Conservation (phyloP, 352 stramenopile species). For the Peronosclerospora sorghi region DNA sequence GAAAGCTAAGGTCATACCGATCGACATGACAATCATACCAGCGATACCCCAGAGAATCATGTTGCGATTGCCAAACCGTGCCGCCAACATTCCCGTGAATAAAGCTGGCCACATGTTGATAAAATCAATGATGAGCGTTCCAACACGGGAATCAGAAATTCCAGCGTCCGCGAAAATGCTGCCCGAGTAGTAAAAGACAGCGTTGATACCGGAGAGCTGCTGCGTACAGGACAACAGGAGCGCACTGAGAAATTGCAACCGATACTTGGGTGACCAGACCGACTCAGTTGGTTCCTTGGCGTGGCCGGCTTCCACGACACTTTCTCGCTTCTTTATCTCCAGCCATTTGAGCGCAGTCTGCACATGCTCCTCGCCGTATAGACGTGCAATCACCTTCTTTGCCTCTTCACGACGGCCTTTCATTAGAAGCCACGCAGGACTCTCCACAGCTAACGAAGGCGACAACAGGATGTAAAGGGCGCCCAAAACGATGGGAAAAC, state of each 20-base stretch:
- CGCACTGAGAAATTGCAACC: conserved; percentile 37
- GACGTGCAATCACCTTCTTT: conserved; percentile 10
- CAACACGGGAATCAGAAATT: conserved; percentile 16
- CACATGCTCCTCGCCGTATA: conserved; percentile 15
- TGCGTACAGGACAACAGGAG: conserved; percentile 28
- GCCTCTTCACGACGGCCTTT: conserved; percentile 12
- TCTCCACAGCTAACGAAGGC: conserved; percentile 16
- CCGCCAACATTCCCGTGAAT: conserved; percentile 16
- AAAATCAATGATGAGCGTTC: conserved; percentile 18
- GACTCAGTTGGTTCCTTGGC: conserved; percentile 16
- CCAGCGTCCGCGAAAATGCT: conserved; percentile 18
- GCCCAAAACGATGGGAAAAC: conserved; percentile 10
- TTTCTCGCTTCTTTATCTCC: conserved; percentile 9
- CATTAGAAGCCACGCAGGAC: conserved; percentile 23
- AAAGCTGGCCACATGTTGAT: conserved; percentile 21
- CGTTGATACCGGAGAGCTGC: conserved; percentile 16
- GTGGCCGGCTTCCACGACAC: conserved; percentile 8
- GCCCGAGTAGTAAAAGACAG: conserved; percentile 16
- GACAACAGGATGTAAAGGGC: conserved; percentile 11
- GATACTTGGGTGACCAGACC: conserved; percentile 23
- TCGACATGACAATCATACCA: conserved; percentile 11
- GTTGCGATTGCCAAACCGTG: conserved; percentile 34
- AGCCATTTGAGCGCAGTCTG: conserved; percentile 17
- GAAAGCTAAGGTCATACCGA: conserved; percentile 19
- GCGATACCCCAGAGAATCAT: conserved; percentile 29